Evolutionary conservation across 176 grass and related monocot genomes (phyloP), one percentile per base, ranked within the genome.

Genomic region (sorghum (Sorghum bicolor)): DNA sequence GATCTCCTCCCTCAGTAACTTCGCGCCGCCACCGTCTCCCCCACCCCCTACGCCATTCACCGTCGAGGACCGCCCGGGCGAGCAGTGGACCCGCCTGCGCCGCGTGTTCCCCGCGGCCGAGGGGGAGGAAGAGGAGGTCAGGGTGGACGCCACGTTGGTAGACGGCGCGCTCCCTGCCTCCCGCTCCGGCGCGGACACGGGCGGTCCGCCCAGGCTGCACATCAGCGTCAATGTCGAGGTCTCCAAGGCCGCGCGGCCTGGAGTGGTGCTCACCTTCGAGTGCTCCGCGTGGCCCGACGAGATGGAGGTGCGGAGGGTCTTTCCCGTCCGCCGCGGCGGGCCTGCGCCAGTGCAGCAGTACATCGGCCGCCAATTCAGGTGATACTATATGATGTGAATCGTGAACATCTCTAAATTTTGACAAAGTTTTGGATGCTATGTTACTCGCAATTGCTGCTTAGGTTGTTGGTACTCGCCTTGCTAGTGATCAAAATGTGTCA

Each of bases 271-370:
- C 69, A 88, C 72, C 65, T 98, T 98, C 38, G 67, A 82, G 55
- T 95, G 93, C 80, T 90, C 91, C 4, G 91, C 96, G 28, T 98
- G 91, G 93, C 93, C 96, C 1, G 93, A 98, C 52, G 89, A 90
- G 26, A 19, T 98, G 65, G 87, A 95, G 53, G 77, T 98, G 55
- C 77, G 90, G 29, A 82, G 89, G 68, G 87, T 95, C 64, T 95
- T 92, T 68, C 83, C 87, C 9, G 83, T 73, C 25, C 89, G 69
- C 47, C 71, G 77, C 36, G 67, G 47, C 30, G 57, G 53, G 29
- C 50, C 83, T 37, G 60, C n/a, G 25, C 48, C 60, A 28, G 14
- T 32, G 45, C 82, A 87, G 39, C 93, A 76, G 60, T 98, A 94
- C 82, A 60, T 85, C 55, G 93, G 93, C 29, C 76, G 77, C 19